Evolutionary conservation across 768 basidiomycete genomes (phyloP).

Genomic region (Tulasnella sp.): DNA sequence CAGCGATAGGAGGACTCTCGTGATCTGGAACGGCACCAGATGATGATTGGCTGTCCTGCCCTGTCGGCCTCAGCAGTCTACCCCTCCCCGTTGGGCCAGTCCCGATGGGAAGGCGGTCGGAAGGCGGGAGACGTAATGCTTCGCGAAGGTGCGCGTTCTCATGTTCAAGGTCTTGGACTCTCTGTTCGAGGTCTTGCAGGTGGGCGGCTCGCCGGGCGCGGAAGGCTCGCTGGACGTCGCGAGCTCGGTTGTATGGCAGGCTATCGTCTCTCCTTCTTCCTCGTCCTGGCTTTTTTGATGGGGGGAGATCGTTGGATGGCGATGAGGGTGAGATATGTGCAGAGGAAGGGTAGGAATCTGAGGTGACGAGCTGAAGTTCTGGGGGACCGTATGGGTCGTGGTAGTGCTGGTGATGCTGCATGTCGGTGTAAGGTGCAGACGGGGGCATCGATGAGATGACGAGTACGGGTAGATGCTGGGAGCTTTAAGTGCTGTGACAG

Average conservation of each 20-base stretch:
- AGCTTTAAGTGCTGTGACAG: neutral
- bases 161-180: conserved; percentile 72
- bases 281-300: conserved; percentile 26
- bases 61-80: conserved; percentile 25
- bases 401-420: neutral
- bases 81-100: conserved; percentile 85
- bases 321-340: neutral
- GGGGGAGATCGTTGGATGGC: neutral
- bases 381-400: neutral
- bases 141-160: conserved; percentile 68
- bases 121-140: conserved; percentile 60
- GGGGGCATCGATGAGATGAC: neutral
- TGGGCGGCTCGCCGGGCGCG: conserved; percentile 81
- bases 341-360: neutral
- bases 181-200: conserved; percentile 67
- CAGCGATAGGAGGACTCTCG: conserved; percentile 2
- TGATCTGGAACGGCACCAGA: neutral
- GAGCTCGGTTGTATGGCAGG: conserved; percentile 65
- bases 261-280: conserved; percentile 76
- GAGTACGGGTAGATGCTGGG: neutral
- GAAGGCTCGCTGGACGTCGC: conserved; percentile 85
- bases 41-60: neutral
- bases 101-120: conserved; percentile 58
- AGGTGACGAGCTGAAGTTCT: neutral
- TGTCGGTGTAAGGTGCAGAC: neutral